Evolutionary conservation across 2,329 filamentous ascomycete genomes (phyloP), one percentile per base, ranked within the genome.

Genomic region (Claviceps sp.): DNA sequence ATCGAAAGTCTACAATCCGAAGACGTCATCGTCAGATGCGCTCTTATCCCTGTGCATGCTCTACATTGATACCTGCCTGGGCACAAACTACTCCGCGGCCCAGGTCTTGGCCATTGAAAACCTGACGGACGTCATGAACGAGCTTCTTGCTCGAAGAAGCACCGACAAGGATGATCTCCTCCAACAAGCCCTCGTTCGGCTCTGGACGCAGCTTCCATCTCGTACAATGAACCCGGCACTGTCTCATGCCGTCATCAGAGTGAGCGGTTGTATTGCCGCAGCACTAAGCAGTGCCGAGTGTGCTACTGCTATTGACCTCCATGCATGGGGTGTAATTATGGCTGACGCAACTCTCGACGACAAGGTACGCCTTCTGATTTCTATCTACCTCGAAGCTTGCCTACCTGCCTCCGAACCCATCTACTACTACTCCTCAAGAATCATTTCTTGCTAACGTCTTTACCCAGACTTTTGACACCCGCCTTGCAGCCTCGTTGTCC

Each of bases 401-500:
- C 43, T 14, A 7, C 47, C 36, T 37, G 11, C 14, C 11, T 11
- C 30, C 30, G 30, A 34, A 34, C 30, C 30, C 30, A 34, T 11
- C 9, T 11, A 34, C 30, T 34, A 34, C 30, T 34, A 34, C 30
- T 34, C 9, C 9, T 3, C 30, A 11, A 34, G 9, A 11, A 34
- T 4, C 9, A 4, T 11, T 34, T 11, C 9, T n/a, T 40, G 9
- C 37, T 43, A 18, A 49, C 9, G 7, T n/a, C 47, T 18, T 4
- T 8, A 22, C 7, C 8, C 41, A 83, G 78, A 76, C 78, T 18
- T 85, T 85, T 54, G 80, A 86, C 60, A 80, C 75, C 0, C 79
- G 85, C 48, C 71, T 79, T 59, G 78, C 84, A 0, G 81, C 79
- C 1, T 72, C 74, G 1, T 65, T 69, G 40, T 78, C 83, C 1